A percentile compares a stretch with the other conserved stretches of the same genome.
Evolutionary conservation across 2,329 filamentous ascomycete species (phyloP).

Genomic region (Zarea fungicola): DNA sequence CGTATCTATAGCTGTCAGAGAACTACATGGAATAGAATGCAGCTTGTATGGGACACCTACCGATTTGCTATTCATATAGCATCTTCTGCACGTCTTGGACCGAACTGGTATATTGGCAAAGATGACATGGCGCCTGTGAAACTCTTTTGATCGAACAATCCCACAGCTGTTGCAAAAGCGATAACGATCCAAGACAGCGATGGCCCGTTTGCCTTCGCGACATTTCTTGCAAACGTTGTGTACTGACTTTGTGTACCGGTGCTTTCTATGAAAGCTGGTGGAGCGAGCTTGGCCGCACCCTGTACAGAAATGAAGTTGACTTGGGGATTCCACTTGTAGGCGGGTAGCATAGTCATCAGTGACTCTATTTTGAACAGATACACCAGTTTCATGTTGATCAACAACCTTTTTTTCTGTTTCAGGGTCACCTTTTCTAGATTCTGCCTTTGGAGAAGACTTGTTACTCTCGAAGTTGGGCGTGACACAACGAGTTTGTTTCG

Average conservation of each 20-base stretch:
- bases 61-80: not conserved
- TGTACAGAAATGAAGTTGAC: slow-evolving; percentile 29
- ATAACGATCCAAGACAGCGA: slow-evolving; percentile 19
- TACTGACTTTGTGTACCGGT: slow-evolving; percentile 25
- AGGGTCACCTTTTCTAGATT: too few relatives aligned
- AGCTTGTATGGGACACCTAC: not conserved
- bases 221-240: slow-evolving; percentile 33
- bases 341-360: not conserved
- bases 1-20: not conserved
- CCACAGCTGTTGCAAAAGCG: slow-evolving; percentile 42
- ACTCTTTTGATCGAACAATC: slow-evolving; percentile 33
- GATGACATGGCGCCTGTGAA: slow-evolving; percentile 22
- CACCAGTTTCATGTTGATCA: too few relatives aligned
- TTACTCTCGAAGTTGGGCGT: slow-evolving; percentile 5
- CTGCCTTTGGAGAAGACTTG: not conserved
- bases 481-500: slow-evolving; percentile 18
- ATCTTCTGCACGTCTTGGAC: slow-evolving; percentile 6
- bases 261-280: slow-evolving; percentile 27
- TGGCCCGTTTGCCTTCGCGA: slow-evolving; percentile 22
- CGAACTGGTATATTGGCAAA: not conserved
- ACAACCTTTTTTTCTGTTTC: too few relatives aligned
- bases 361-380: not conserved
- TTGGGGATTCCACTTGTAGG: not conserved
- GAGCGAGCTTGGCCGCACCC: slow-evolving; percentile 33
- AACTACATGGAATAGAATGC: not conserved